Evolutionary conservation across 2,329 filamentous ascomycete genomes (phyloP).

Genomic region (Colletotrichum salicis): DNA sequence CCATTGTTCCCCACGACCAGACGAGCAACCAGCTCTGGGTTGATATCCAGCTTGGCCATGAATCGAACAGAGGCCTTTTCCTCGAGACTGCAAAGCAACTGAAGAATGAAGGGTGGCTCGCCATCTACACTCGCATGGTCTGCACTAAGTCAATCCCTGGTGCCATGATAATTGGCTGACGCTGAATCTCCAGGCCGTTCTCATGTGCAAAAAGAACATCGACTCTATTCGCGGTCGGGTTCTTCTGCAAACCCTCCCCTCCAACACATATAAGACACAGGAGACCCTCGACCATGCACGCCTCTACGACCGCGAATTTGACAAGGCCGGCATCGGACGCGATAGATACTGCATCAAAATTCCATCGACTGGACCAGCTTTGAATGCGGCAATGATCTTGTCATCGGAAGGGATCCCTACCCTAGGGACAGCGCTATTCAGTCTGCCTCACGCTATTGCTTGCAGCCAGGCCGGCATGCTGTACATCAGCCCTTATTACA

Average conservation of each 20-base stretch:
- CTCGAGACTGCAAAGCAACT: conserved; percentile 53
- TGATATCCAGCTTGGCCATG: conserved; percentile 56
- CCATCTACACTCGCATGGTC: conserved; percentile 59
- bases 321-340: conserved; percentile 53
- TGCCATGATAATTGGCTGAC: not conserved
- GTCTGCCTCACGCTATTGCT: conserved; percentile 59
- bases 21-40: conserved; percentile 63
- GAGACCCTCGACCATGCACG: conserved; percentile 58
- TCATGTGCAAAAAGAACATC: conserved; percentile 59
- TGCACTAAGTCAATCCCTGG: not conserved
- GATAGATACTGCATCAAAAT: conserved; percentile 64
- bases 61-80: conserved; percentile 56
- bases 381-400: conserved; percentile 56
- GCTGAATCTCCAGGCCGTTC: conserved; percentile 47
- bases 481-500: conserved; percentile 62
- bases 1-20: conserved; percentile 57
- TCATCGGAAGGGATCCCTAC: conserved; percentile 57
- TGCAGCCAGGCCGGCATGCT: conserved; percentile 58
- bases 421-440: conserved; percentile 59
- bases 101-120: conserved; percentile 57
- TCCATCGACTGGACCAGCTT: conserved; percentile 57
- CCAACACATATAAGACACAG: conserved; percentile 56
- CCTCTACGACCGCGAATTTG: conserved; percentile 58
- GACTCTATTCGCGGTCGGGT: conserved; percentile 58
- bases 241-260: conserved; percentile 59